phyloP scores from a whole-genome alignment of 2,329 filamentous ascomycete genomes.

The Colletotrichum graminicola region DNA sequence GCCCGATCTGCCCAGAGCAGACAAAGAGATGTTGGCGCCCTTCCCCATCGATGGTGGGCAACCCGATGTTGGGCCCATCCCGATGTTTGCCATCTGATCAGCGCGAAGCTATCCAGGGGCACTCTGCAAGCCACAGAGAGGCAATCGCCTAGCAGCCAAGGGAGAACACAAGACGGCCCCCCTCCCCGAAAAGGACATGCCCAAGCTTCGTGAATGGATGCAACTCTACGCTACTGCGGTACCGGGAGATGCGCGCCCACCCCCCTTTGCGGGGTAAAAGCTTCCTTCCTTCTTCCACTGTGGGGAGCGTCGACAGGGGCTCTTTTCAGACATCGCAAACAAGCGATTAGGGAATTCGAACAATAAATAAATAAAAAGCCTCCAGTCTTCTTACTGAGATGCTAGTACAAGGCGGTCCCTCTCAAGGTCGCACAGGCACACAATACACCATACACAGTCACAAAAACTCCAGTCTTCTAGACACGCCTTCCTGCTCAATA shows the following conservation, averaged over 20 bases:
- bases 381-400: background rate
- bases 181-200: background rate
- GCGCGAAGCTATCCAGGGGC: background rate
- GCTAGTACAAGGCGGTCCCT: too few species aligned
- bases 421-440: too few species aligned
- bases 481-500: background rate
- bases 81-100: constrained; percentile 6
- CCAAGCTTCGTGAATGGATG: constrained; percentile 23
- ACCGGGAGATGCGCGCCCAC: constrained; percentile 29
- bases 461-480: too few species aligned
- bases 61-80: background rate
- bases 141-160: constrained; percentile 14
- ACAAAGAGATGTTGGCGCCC: background rate
- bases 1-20: background rate
- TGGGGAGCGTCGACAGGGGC: constrained; percentile 34
- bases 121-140: background rate
- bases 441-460: background rate
- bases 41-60: background rate
- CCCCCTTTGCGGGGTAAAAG: constrained; percentile 40
- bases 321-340: constrained; percentile 6
- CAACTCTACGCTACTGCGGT: constrained; percentile 7
- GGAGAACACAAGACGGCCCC: background rate
- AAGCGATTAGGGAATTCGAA: background rate
- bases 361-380: background rate
- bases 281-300: constrained; percentile 12